phyloP scores from a whole-genome alignment of 495 filamentous ascomycete genomes.

The Trichodelitschia bisporula region DNA sequence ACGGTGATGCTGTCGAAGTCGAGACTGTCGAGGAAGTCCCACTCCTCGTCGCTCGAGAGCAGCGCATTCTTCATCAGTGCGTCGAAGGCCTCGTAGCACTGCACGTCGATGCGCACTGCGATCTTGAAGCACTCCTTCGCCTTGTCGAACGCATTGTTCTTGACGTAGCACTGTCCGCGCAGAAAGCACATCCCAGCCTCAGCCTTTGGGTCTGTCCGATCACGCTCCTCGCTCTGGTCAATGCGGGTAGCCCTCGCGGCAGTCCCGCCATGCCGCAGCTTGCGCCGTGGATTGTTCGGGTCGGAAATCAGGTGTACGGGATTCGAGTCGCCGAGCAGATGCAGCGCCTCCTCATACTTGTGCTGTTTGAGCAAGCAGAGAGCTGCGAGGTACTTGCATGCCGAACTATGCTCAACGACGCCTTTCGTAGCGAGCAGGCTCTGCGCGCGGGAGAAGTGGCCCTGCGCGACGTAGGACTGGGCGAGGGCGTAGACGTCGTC shows the following conservation, averaged over 20 bases:
- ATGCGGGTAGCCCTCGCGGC: constrained; percentile 20
- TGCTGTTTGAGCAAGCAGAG: constrained; percentile 82
- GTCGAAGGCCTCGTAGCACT: constrained; percentile 95
- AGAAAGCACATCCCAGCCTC: constrained; percentile 97
- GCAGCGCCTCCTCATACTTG: constrained; percentile 69
- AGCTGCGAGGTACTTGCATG: constrained; percentile 76
- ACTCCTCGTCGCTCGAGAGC: constrained; percentile 95
- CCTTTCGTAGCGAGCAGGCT: constrained; percentile 66
- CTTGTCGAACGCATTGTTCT: constrained; percentile 91
- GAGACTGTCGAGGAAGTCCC: constrained; percentile 71
- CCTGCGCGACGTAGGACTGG: constrained; percentile 79
- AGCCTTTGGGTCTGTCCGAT: constrained; percentile 45
- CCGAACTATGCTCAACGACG: constrained; percentile 52
- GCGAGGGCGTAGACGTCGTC: constrained; percentile 77
- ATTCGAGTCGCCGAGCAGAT: constrained; percentile 75
- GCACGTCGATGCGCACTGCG: constrained; percentile 85
- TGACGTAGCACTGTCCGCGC: constrained; percentile 79
- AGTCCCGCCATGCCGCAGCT: constrained; percentile 25
- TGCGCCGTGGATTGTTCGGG: constrained; percentile 34
- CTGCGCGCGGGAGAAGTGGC: constrained; percentile 77
- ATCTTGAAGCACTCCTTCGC: constrained; percentile 97
- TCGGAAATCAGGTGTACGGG: constrained; percentile 61
- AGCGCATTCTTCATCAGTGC: constrained; percentile 93
- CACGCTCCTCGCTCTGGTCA: constrained; percentile 38
- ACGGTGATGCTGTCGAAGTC: constrained; percentile 65